Evolutionary conservation across 169 alveolate genomes (phyloP).

Genomic region (Miamiensis avidus): DNA sequence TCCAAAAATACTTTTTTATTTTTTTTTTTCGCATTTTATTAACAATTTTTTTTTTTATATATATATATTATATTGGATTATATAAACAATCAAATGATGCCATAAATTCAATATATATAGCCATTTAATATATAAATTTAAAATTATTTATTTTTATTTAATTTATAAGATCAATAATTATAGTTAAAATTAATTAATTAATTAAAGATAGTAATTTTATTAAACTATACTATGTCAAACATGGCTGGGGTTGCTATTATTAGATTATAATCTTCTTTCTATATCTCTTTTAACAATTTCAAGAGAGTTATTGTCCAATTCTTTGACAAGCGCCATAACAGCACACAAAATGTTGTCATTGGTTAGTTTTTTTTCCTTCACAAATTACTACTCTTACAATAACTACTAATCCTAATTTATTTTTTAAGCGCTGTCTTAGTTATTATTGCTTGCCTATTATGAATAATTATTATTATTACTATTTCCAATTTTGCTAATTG

Average conservation of each 20-base stretch:
- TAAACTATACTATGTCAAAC: background rate
- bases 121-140: too few species aligned
- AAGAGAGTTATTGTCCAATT: constrained; percentile 59
- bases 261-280: background rate
- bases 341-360: constrained; percentile 69
- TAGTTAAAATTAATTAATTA: too few species aligned
- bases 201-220: too few species aligned
- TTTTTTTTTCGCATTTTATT: too few species aligned
- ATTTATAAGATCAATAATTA: too few species aligned
- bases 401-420: background rate
- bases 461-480: background rate
- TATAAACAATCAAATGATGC: too few species aligned
- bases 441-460: background rate
- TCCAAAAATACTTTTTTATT: too few species aligned
- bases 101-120: too few species aligned
- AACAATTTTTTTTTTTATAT: too few species aligned
- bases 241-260: background rate
- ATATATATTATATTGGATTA: too few species aligned
- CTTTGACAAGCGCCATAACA: constrained; percentile 65
- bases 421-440: background rate
- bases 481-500: too few species aligned
- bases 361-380: constrained; percentile 33
- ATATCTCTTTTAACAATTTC: constrained; percentile 68
- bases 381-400: constrained; percentile 8
- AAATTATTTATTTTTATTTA: too few species aligned